These are phyloP conservation scores for Boletus edulis DNA, from an alignment of 768 basidiomycete genomes.

Conservation along the genomic window DNA sequence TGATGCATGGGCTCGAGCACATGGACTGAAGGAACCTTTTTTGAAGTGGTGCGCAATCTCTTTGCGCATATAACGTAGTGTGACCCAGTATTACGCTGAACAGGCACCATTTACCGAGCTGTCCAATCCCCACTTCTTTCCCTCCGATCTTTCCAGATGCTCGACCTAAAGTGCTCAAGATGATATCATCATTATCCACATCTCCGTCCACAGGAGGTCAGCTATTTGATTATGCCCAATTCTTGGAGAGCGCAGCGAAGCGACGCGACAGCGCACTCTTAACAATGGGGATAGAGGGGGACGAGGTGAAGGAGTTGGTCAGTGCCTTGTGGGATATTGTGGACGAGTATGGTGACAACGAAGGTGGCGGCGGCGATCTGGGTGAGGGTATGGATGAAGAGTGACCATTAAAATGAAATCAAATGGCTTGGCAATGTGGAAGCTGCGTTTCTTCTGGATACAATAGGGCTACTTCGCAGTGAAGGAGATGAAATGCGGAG, in stretches of 20 bases:
- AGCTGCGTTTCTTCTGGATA: background rate
- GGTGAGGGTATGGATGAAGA: conserved; percentile 21
- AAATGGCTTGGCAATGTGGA: background rate
- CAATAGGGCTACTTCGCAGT: background rate
- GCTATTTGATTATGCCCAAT: conserved; percentile 52
- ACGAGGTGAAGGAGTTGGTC: conserved; percentile 55
- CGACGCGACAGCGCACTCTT: conserved; percentile 36
- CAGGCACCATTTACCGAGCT: conserved; percentile 50
- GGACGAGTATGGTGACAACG: conserved; percentile 39
- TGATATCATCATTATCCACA: conserved; percentile 47
- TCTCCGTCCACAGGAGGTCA: conserved; percentile 38
- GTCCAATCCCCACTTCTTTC: conserved; percentile 61
- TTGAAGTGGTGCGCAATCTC: conserved; percentile 37
- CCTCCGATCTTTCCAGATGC: conserved; percentile 41
- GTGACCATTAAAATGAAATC: background rate
- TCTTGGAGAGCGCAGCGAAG: conserved; percentile 44
- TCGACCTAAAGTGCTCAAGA: conserved; percentile 17
- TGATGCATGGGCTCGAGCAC: conserved; percentile 36
- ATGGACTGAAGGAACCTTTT: conserved; percentile 30
- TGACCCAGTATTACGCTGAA: conserved; percentile 5
- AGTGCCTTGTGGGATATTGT: conserved; percentile 61
- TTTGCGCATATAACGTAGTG: background rate
- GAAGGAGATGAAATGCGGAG: background rate
- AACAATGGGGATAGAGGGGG: conserved; percentile 44
- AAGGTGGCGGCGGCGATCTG: conserved; percentile 20